These are phyloP conservation scores for Darksidea phi DNA, from an alignment of 495 filamentous ascomycete genomes.

Conservation along the genomic window DNA sequence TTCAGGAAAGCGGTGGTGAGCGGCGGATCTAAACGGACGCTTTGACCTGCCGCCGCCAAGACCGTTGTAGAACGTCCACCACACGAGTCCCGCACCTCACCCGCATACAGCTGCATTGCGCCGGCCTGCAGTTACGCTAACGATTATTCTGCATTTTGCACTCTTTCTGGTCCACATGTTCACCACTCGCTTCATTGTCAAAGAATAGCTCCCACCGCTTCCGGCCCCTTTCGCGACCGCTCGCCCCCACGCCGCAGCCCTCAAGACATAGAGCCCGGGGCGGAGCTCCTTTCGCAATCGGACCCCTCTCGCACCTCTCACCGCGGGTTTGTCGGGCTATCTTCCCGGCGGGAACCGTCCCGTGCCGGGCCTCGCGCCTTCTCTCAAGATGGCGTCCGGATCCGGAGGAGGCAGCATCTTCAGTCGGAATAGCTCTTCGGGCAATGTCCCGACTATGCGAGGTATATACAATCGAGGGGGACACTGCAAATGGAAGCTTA, in stretches of 20 bases:
- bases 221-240: slow-evolving; percentile 13
- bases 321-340: slow-evolving; percentile 34
- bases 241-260: background rate
- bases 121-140: slow-evolving; percentile 1
- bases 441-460: slow-evolving; percentile 40
- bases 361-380: slow-evolving; percentile 25
- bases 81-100: slow-evolving; percentile 3
- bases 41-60: slow-evolving; percentile 13
- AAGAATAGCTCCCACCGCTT: slow-evolving; percentile 1
- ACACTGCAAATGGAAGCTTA: slow-evolving; percentile 3
- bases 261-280: background rate
- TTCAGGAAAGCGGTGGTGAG: too few relatives aligned
- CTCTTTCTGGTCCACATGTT: background rate
- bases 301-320: background rate
- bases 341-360: slow-evolving; percentile 35
- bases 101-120: slow-evolving; percentile 8
- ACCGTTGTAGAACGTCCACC: background rate
- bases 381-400: slow-evolving; percentile 39
- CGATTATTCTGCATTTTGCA: background rate
- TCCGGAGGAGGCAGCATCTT: slow-evolving; percentile 42
- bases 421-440: slow-evolving; percentile 37
- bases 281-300: background rate
- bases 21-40: slow-evolving; percentile 1
- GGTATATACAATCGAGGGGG: slow-evolving; percentile 21
- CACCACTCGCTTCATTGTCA: slow-evolving; percentile 4